Base-by-base conservation (phyloP, 2,329 filamentous ascomycete genomes). In the Zymoseptoria passerinii region DNA sequence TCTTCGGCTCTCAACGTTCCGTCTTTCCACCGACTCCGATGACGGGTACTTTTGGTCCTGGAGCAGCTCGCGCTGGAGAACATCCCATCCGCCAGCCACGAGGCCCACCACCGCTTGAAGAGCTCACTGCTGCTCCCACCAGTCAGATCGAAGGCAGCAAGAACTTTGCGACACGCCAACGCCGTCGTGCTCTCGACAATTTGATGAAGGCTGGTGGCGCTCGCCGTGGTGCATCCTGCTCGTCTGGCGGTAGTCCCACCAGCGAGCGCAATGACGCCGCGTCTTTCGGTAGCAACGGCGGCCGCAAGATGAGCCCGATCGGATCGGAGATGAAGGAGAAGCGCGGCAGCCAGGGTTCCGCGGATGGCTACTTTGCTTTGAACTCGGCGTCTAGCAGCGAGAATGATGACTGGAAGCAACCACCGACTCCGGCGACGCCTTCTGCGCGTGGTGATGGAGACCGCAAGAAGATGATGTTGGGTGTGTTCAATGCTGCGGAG, bases 91-190 rank as follows among this genome's bases (percentile, higher is more conserved):
- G 94, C 59, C 94, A 99, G 75, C 94, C 94, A 55, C 90, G 91
- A 63, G 92, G 92, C 4, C 94, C 94, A 23, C 94, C 94, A 13
- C 85, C 89, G 13, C 81, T 97, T 54, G 94, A 99, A 66, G 94
- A 99, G 76, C 84, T 99, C 60, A 84, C 87, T 69, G 82, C 87
- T 19, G 94, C 92, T 76, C 94, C 94, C 1, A 97, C 92, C 8
- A 86, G 90, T 65, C 96, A 91, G 77, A 84, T 92, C 63, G 92
- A 97, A 73, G 94, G 92, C 23, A 96, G 92, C 84, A 80, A 96
- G 83, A 99, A 99, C 78, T 99, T 99, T 76, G 88, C 89, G 9
- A 86, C 91, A 57, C 91, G 94, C 61, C 92, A 95, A 69, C 90
- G 94, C 60, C 90, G 92, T 64, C 91, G 89, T 67, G 94, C 94